Base-by-base conservation (phyloP, 805 yeast species). In the Hanseniaspora thailandica region DNA sequence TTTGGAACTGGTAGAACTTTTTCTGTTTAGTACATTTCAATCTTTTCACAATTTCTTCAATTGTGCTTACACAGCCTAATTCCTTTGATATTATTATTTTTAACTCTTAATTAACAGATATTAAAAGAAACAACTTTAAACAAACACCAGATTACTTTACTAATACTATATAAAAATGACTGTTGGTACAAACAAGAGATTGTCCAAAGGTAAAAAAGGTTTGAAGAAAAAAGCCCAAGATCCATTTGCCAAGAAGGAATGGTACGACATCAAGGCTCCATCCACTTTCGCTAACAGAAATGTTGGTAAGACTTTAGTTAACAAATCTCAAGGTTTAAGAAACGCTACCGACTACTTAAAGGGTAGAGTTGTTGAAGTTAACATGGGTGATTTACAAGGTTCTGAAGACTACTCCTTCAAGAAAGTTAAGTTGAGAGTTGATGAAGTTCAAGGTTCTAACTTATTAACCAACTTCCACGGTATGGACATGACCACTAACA, bases 391-490 rank as follows among this genome's bases (percentile, higher is more conserved):
- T 76, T 82, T 90, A 71, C 97, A 90, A 79, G 95, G 95, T 70
- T 86, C 94, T 69, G 97, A 90, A 80, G 97, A 90, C 78, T 95
- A 89, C 82, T 82, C 97, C 62, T 84, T 83, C 86, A 90, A 95
- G 82, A 88, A 90, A 79, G 78, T 90, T 71, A 86, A 84, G 77
- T 86, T 90, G 76, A 88, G 97, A 79, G 95, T 90, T 67, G 97
- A 89, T 70, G 97, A 90, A 78, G 96, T 89, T 66, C 96, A 90
- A 79, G 97, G 97, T 78, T 86, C 87, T 80, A 88, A 89, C 84
- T 81, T 89, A 71, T 81, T 89, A 73, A 89, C 97, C 80, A 90
- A 90, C 94, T 90, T 89, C 94, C 97, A 89, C 81, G 97, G 97
- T 70, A 76, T 90, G 76, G 95, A 88, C 80, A 89, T 90, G 84